phyloP scores from a whole-genome alignment of 1,284 basidiomycete genomes.

The Irpex sp. region DNA sequence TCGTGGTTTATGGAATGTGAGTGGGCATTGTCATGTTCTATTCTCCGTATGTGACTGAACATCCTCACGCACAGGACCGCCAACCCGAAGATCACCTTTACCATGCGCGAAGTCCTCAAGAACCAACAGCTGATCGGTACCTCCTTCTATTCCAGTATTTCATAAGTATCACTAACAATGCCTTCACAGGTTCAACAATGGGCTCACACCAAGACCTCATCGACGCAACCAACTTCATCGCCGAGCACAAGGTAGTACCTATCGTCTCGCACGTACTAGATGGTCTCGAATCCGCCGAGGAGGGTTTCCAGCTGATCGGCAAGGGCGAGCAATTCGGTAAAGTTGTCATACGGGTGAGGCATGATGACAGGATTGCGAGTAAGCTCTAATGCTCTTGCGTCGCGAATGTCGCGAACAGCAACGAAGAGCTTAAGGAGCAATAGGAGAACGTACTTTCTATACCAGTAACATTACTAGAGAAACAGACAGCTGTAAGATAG shows the following conservation, averaged over 20 bases:
- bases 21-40: constrained; percentile 17
- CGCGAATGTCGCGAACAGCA: too few relatives aligned
- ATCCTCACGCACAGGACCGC: constrained; percentile 51
- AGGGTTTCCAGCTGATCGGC: constrained; percentile 66
- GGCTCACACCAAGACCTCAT: constrained; percentile 75
- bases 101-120: constrained; percentile 77
- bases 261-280: constrained; percentile 69
- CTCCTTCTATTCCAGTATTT: too few relatives aligned
- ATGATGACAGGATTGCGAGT: constrained; percentile 6
- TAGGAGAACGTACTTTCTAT: not conserved
- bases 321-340: constrained; percentile 71
- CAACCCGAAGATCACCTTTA: constrained; percentile 55
- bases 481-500: not conserved
- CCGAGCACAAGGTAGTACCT: constrained; percentile 64
- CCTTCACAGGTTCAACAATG: constrained; percentile 67
- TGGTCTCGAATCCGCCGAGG: constrained; percentile 61
- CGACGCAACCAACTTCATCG: constrained; percentile 67
- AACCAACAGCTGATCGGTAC: constrained; percentile 77
- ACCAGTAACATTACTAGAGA: not conserved
- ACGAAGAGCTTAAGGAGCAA: not conserved
- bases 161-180: too few relatives aligned
- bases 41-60: not conserved
- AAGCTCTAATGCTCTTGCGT: too few relatives aligned
- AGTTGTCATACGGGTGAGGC: constrained; percentile 48
- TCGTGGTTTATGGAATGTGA: constrained; percentile 78